Base-by-base conservation (phyloP, 1,139 yeast genomes). In the Yamadazyma atlantica region DNA sequence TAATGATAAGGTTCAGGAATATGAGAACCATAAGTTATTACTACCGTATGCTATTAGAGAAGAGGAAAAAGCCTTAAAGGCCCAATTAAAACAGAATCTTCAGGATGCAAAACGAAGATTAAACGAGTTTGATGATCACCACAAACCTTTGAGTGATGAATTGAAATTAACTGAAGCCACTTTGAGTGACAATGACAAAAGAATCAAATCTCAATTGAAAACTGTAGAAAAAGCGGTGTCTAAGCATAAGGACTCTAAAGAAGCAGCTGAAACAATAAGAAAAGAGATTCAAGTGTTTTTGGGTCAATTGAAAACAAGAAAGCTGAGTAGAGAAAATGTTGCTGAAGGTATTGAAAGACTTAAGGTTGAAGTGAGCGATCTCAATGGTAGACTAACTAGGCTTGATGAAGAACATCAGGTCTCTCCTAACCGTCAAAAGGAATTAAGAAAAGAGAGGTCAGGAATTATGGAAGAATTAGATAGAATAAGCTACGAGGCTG, bases 31-130 rank as follows among this genome's bases (percentile, higher is more conserved):
- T 52, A 61, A 65, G 37, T 66, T 69, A 44, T 58, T 82, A 27
- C 55, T 82, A 26, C 89, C 89, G 0, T 82, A 79, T 55, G 87
- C 82, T 0, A 71, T 73, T 42, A 60, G 78, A 3, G 75, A 78
- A 35, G 84, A 79, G 38, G 64, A 74, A 42, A 80, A 73, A 43
- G 58, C 53, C n/a, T 64, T 64, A 37, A 64, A 69, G 34, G 60
- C 65, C 23, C 54, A 55, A 11, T 60, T 72, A 35, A 78, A 75
- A 48, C 49, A 51, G 15, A 66, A 63, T 22, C 68, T 73, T 40
- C 74, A 76, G 26, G 51, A 53, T 11, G 69, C 76, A 9, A 66
- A 68, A 45, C 43, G 43, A 9, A 54, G 58, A 23, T 47, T 67
- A 15, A 53, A 55, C 8, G 53, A 56, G 2, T 73, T 75, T 42